Conservation (phyloP, 108 stramenopile species). For the Nitzschia putrida region DNA sequence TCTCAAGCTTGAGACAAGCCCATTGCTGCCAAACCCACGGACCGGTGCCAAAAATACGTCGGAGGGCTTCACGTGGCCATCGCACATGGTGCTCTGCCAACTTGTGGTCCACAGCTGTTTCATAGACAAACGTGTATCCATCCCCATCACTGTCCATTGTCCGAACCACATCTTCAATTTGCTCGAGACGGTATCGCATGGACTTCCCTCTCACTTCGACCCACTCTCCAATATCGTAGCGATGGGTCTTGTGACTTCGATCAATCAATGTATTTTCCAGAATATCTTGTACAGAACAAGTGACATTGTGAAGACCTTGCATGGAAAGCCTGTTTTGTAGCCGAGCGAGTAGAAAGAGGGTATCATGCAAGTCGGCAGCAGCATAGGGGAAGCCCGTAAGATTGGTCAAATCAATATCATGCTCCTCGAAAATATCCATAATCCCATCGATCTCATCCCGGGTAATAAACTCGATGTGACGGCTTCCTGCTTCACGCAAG, state of each 20-base stretch:
- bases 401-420: slow-evolving; percentile 18
- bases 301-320: background rate
- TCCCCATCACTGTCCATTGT: slow-evolving; percentile 43
- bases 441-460: slow-evolving; percentile 8
- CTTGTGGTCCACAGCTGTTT: slow-evolving; percentile 32
- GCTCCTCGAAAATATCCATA: slow-evolving; percentile 3
- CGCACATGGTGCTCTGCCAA: slow-evolving; percentile 21
- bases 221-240: slow-evolving; percentile 47
- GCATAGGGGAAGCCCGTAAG: slow-evolving; percentile 19
- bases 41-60: slow-evolving; percentile 44
- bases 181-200: slow-evolving; percentile 45
- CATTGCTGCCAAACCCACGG: slow-evolving; percentile 63
- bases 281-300: slow-evolving; percentile 13
- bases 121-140: slow-evolving; percentile 9
- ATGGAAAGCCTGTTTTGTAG: slow-evolving; percentile 19
- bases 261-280: slow-evolving; percentile 20
- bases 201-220: slow-evolving; percentile 43
- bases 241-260: slow-evolving; percentile 20
- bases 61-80: slow-evolving; percentile 22
- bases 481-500: slow-evolving; percentile 10
- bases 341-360: slow-evolving; percentile 12
- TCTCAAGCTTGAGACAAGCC: slow-evolving; percentile 46
- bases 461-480: slow-evolving; percentile 18
- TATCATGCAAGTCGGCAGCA: slow-evolving; percentile 23
- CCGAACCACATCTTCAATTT: slow-evolving; percentile 36